Percentiles rank a stretch among this genome's conserved stretches.
Evolutionary conservation across 2,329 filamentous ascomycete genomes (phyloP).

Genomic region (Aspergillus sp.): DNA sequence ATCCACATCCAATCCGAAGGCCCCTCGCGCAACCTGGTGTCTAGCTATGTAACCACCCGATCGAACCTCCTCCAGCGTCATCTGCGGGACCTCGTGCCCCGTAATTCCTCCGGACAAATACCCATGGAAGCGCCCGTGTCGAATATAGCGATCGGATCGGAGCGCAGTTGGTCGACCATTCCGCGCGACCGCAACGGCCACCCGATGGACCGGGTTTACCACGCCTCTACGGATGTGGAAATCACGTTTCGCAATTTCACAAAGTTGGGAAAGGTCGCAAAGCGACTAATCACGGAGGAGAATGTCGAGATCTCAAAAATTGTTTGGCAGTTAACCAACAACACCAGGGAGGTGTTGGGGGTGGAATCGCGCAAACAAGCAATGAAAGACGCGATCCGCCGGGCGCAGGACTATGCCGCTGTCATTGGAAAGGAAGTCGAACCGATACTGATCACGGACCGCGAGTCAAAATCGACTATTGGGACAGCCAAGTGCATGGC

Average conservation of each 20-base stretch:
- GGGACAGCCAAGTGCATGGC: slow-evolving; percentile 4
- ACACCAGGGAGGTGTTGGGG: slow-evolving; percentile 10
- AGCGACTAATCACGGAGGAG: slow-evolving; percentile 11
- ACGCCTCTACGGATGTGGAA: slow-evolving; percentile 12
- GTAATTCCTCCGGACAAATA: slow-evolving; percentile 4
- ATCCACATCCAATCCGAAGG: slow-evolving; percentile 8
- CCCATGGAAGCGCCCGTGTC: slow-evolving; percentile 9
- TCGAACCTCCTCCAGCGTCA: slow-evolving; percentile 4
- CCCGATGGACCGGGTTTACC: slow-evolving; percentile 8
- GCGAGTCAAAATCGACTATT: neutral
- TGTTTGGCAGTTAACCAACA: slow-evolving; percentile 20
- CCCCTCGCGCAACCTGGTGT: slow-evolving; percentile 2
- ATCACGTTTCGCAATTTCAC: slow-evolving; percentile 19
- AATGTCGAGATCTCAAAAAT: slow-evolving; percentile 17
- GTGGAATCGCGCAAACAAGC: slow-evolving; percentile 16
- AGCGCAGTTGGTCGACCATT: slow-evolving; percentile 5
- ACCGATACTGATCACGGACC: slow-evolving; percentile 9
- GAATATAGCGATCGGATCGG: slow-evolving; percentile 5
- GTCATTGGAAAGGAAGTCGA: slow-evolving; percentile 13
- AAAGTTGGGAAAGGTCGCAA: slow-evolving; percentile 13
- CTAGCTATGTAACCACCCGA: slow-evolving; percentile 3
- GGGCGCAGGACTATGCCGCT: slow-evolving; percentile 17
- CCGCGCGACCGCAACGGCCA: slow-evolving; percentile 3
- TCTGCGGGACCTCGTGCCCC: slow-evolving; percentile 8
- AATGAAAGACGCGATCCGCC: slow-evolving; percentile 17